Base-by-base conservation (phyloP, 495 filamentous ascomycete species). In the Penicillium robsamsonii region DNA sequence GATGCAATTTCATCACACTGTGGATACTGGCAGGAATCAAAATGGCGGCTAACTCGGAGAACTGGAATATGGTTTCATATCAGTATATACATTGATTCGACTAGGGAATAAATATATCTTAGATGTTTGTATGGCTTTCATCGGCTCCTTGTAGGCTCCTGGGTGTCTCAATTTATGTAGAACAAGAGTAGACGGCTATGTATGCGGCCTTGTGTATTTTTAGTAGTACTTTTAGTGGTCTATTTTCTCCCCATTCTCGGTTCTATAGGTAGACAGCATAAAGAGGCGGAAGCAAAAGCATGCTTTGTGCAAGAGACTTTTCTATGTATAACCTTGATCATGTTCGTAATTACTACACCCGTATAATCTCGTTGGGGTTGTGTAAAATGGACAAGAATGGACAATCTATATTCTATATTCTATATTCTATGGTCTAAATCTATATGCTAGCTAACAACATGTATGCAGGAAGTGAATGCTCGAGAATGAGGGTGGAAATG, bases 391-490 rank as follows among this genome's bases (percentile, higher is more conserved):
- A 17, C 15, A 10, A 46, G 15, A 30, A 46, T 29, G 27, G 29
- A 18, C 44, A 18, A 20, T 47, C 27, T 46, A 31, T 47, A 47
- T 46, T 46, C 24, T 46, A 45, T n/a, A 6, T 0, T 45, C 22
- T 30, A 30, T 46, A 9, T 2, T 45, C 22, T 30, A 30, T 46
- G 13, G n/a, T 30, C 25, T 30, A 30, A 46, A 17, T 46, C 45
- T 46, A 46, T 47, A 31, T 31, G 45, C 45, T 47, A 31, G 17
- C n/a, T 18, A 31, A 18, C 18, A 6, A 47, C n/a, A 31, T 47
- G 45, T 17, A 47, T 11, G 27, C 6, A 17, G 43, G 7, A 20
- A 20, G 20, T 20, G 25, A 15, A 3, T 15, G n/a, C 45, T 30
- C 17, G 9, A 47, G 5, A 27, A 47, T 12, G 10, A 22, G n/a